Evolutionary conservation across 140 eudicot genomes (phyloP).

Genomic region (Senecio squalidus): DNA sequence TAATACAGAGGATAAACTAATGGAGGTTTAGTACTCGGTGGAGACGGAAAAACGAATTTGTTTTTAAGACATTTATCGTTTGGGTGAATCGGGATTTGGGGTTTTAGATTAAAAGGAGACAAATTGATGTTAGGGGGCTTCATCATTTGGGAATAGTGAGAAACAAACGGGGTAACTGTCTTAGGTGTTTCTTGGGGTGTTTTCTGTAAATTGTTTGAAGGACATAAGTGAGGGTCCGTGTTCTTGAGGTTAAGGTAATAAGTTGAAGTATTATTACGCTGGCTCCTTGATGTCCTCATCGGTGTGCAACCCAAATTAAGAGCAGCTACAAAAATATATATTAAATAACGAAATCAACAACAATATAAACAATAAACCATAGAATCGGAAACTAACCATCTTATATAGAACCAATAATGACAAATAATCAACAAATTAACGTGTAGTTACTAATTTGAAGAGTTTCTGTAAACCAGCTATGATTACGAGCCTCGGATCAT

Average conservation of each 20-base stretch:
- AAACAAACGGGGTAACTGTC: constrained; percentile 16
- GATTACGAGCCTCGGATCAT: background rate
- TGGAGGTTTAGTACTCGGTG: constrained; percentile 19
- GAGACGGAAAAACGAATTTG: constrained; percentile 22
- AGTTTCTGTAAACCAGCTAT: background rate
- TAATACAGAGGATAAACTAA: constrained; percentile 56
- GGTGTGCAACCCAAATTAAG: constrained; percentile 82
- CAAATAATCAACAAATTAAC: no score
- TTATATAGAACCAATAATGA: no score
- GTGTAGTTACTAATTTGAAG: background rate
- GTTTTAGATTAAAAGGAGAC: constrained; percentile 21
- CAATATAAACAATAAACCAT: background rate
- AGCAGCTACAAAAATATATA: constrained; percentile 50
- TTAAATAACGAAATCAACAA: constrained; percentile 3
- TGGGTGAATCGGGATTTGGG: constrained; percentile 25
- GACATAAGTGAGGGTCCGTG: constrained; percentile 25
- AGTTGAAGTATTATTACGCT: constrained; percentile 53
- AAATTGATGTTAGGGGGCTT: constrained; percentile 28
- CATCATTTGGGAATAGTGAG: constrained; percentile 34
- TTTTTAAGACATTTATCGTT: constrained; percentile 14
- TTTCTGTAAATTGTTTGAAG: constrained; percentile 29
- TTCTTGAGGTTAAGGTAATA: constrained; percentile 48
- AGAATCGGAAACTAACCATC: background rate
- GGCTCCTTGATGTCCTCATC: constrained; percentile 78
- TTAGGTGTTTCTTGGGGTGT: constrained; percentile 20